phyloP scores from a whole-genome alignment of 2,329 filamentous ascomycete species.

The Colletotrichum incanum region DNA sequence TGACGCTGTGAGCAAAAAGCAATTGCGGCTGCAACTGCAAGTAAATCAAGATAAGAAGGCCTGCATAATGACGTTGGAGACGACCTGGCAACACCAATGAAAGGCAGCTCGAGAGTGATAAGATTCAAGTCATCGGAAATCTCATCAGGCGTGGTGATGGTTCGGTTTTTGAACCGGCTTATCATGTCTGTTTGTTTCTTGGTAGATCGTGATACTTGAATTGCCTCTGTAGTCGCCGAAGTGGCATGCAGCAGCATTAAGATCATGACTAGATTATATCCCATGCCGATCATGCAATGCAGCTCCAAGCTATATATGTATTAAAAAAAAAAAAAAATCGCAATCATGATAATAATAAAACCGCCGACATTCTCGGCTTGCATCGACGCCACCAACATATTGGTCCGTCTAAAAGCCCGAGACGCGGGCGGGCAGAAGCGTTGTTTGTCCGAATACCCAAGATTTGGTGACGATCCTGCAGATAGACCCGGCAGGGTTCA shows the following conservation, averaged over 20 bases:
- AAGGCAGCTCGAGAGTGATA: not conserved
- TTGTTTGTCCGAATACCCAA: slow-evolving; percentile 35
- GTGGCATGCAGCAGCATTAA: not conserved
- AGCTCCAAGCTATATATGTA: not conserved
- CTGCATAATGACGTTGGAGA: slow-evolving; percentile 19
- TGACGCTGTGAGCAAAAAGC: slow-evolving; percentile 8
- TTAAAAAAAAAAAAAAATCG: not conserved
- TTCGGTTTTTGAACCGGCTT: not conserved
- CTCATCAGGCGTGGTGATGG: not conserved
- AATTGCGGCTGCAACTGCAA: not conserved
- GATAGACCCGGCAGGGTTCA: slow-evolving; percentile 10
- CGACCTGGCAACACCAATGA: slow-evolving; percentile 4
- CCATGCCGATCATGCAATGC: not conserved
- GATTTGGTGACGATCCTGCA: slow-evolving; percentile 36
- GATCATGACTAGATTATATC: not conserved
- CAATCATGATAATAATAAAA: too few species aligned
- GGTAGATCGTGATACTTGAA: not conserved
- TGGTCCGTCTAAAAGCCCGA: not conserved
- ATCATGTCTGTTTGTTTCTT: not conserved
- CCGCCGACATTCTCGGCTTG: too few species aligned
- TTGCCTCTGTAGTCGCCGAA: not conserved
- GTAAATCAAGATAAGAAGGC: slow-evolving; percentile 21
- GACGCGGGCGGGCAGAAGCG: slow-evolving; percentile 21
- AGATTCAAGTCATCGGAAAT: not conserved
- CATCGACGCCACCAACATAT: not conserved